These are phyloP conservation scores for Scheffersomyces stambukii DNA, from an alignment of 1,139 yeast species.

Conservation along the genomic window DNA sequence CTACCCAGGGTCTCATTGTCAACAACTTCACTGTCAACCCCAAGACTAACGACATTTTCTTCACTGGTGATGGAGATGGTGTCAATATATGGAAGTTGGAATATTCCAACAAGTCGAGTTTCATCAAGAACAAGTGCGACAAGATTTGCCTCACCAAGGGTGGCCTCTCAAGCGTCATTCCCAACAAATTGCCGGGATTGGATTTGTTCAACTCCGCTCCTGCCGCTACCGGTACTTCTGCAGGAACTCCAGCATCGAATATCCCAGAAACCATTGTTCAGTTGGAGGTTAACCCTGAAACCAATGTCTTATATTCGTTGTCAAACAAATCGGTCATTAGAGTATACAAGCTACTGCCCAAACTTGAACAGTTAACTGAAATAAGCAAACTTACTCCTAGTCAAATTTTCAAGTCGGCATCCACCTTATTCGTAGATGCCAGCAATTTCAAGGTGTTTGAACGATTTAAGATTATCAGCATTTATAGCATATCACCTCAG, in stretches of 20 bases:
- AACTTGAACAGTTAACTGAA: constrained; percentile 34
- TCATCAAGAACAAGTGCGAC: constrained; percentile 81
- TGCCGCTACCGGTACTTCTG: constrained; percentile 9
- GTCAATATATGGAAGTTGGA: constrained; percentile 82
- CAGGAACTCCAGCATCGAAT: constrained; percentile 10
- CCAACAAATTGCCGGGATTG: constrained; percentile 47
- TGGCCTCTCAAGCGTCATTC: constrained; percentile 57
- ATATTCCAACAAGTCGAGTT: constrained; percentile 81
- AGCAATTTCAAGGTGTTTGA: constrained; percentile 39
- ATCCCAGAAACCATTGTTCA: constrained; percentile 59
- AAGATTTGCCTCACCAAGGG: constrained; percentile 76
- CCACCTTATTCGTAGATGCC: constrained; percentile 49
- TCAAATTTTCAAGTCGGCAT: constrained; percentile 53
- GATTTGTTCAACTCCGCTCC: constrained; percentile 29
- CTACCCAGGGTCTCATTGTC: constrained; percentile 75
- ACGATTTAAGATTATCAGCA: constrained; percentile 54
- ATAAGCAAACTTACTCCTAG: constrained; percentile 41
- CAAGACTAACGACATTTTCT: constrained; percentile 73
- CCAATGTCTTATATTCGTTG: constrained; percentile 75
- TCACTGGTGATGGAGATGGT: constrained; percentile 75
- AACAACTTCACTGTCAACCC: constrained; percentile 58
- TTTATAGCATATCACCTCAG: constrained; percentile 54
- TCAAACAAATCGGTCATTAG: constrained; percentile 81
- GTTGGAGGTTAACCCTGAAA: constrained; percentile 68
- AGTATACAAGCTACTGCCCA: constrained; percentile 56